Conservation (phyloP, 2,329 filamentous ascomycete genomes). For the Penicillium crustosum region DNA sequence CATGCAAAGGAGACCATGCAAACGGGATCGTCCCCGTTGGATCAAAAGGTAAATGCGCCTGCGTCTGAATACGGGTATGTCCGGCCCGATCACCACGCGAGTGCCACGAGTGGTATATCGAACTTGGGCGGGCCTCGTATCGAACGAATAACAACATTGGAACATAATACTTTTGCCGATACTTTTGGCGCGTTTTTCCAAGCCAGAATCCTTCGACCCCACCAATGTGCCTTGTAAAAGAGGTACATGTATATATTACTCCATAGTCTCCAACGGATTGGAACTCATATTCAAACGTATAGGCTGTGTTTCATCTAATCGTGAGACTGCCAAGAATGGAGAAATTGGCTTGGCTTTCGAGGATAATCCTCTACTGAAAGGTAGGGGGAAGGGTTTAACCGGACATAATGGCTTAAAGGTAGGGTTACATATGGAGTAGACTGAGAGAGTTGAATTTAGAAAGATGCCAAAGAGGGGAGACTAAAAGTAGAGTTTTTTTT, state of each 20-base stretch:
- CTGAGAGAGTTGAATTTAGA: constrained; percentile 6
- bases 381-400: constrained; percentile 14
- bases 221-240: constrained; percentile 8
- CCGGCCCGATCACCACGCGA: constrained; percentile 8
- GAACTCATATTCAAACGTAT: constrained; percentile 6
- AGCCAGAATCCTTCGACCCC: constrained; percentile 6
- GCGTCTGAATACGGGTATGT: constrained; percentile 8
- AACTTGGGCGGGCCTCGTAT: constrained; percentile 7
- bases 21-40: background rate
- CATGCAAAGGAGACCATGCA: constrained; percentile 2
- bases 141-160: constrained; percentile 13
- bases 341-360: constrained; percentile 2
- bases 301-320: constrained; percentile 9
- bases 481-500: constrained; percentile 3
- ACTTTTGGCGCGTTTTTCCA: constrained; percentile 10
- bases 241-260: background rate
- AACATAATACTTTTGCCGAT: background rate
- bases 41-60: background rate
- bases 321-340: constrained; percentile 7
- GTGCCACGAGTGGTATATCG: constrained; percentile 9
- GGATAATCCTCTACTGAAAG: background rate
- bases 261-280: background rate
- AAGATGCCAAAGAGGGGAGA: background rate
- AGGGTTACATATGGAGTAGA: constrained; percentile 30
- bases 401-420: constrained; percentile 5